These are phyloP conservation scores for Malassezia cuniculi DNA, from an alignment of 1,284 basidiomycete species.

Conservation along the genomic window DNA sequence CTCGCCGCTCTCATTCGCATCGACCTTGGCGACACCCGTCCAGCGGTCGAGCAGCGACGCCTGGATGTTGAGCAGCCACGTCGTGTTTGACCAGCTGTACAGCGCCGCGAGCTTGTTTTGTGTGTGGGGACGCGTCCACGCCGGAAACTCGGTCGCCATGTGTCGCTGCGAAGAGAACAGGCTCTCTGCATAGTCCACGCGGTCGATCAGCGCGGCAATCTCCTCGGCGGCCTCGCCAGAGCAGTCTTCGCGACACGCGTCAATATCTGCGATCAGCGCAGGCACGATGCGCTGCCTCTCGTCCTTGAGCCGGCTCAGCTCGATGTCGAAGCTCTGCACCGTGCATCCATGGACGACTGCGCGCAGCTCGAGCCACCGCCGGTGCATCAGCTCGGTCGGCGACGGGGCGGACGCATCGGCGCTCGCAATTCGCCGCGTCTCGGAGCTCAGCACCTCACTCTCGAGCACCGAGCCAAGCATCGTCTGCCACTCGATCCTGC, in stretches of 20 bases:
- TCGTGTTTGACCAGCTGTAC: slow-evolving; percentile 41
- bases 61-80: slow-evolving; percentile 29
- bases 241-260: slow-evolving; percentile 54
- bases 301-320: slow-evolving; percentile 67
- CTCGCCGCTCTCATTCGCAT: slow-evolving; percentile 14
- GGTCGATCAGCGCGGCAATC: slow-evolving; percentile 24
- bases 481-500: slow-evolving; percentile 44
- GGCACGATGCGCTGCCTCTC: slow-evolving; percentile 67
- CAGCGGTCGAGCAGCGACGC: slow-evolving; percentile 35
- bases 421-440: slow-evolving; percentile 46
- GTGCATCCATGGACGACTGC: slow-evolving; percentile 75
- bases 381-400: slow-evolving; percentile 38
- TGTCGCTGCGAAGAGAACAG: slow-evolving; percentile 38
- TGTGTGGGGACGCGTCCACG: slow-evolving; percentile 26
- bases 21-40: slow-evolving; percentile 29
- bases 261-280: slow-evolving; percentile 67
- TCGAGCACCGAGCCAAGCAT: slow-evolving; percentile 43
- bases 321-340: no score
- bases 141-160: slow-evolving; percentile 27
- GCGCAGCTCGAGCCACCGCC: slow-evolving; percentile 76
- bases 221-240: slow-evolving; percentile 46
- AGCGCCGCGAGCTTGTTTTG: slow-evolving; percentile 34
- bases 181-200: slow-evolving; percentile 34
- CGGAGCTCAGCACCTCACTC: slow-evolving; percentile 40
- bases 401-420: slow-evolving; percentile 37